A percentile compares a stretch with the other conserved stretches of the same genome.
phyloP scores from a whole-genome alignment of 2,329 filamentous ascomycete genomes.

The Aspergillus bombycis region DNA sequence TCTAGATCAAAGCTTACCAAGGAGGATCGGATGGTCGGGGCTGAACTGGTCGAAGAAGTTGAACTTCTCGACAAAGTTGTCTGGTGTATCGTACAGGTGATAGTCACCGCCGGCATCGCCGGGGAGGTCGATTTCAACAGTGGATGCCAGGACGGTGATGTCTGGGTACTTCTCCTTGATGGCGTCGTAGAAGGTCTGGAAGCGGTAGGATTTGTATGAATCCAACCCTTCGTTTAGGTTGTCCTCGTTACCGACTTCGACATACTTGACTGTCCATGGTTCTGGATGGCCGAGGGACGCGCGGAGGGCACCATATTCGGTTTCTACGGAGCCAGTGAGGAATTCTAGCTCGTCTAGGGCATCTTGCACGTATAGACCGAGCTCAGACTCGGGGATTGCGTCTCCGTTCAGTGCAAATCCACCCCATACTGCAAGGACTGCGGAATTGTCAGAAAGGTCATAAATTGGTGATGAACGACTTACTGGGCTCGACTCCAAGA shows the following conservation, averaged over 20 bases:
- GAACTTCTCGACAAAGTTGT: conserved; percentile 55
- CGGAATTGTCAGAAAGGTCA: background rate
- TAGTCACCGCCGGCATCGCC: conserved; percentile 39
- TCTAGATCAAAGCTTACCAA: conserved; percentile 21
- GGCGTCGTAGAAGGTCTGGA: conserved; percentile 62
- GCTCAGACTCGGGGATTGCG: conserved; percentile 38
- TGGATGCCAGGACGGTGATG: conserved; percentile 50
- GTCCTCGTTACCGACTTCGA: conserved; percentile 72
- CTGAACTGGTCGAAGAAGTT: conserved; percentile 56
- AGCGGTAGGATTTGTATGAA: conserved; percentile 58
- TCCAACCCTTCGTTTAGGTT: conserved; percentile 59
- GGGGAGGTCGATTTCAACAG: conserved; percentile 30
- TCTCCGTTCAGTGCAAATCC: conserved; percentile 46
- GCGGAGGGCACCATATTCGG: conserved; percentile 50
- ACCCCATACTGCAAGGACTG: conserved; percentile 48
- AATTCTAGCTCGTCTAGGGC: conserved; percentile 40
- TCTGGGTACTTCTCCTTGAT: conserved; percentile 61
- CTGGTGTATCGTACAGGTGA: conserved; percentile 56
- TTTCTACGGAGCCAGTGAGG: conserved; percentile 30
- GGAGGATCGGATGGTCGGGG: conserved; percentile 27
- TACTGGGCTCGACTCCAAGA: conserved; percentile 40
- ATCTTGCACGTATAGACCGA: conserved; percentile 37
- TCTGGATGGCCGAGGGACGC: conserved; percentile 63
- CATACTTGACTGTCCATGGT: conserved; percentile 63
- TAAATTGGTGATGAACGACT: background rate